Percentiles rank a stretch among this genome's conserved stretches.
Conservation (phyloP, 768 basidiomycete genomes). For the Leucosporidium scottii region DNA sequence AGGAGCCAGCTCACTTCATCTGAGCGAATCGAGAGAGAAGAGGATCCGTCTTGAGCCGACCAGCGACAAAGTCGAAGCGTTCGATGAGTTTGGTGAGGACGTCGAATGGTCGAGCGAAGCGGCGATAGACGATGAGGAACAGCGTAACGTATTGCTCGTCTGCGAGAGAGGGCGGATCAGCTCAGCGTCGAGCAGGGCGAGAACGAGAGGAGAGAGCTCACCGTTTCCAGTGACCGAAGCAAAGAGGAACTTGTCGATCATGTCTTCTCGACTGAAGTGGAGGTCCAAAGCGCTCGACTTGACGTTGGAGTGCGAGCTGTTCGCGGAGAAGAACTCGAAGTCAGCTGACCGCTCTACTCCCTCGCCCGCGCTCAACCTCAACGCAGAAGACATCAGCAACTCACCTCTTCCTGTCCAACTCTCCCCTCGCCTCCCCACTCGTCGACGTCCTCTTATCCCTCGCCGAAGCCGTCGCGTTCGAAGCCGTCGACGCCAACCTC, state of each 20-base stretch:
- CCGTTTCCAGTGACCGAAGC: slow-evolving; percentile 36
- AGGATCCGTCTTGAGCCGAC: slow-evolving; percentile 25
- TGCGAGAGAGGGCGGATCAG: slow-evolving; percentile 6
- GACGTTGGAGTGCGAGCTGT: background rate
- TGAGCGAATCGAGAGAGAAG: slow-evolving; percentile 35
- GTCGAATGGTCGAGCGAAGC: slow-evolving; percentile 35
- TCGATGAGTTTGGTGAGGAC: slow-evolving; percentile 34
- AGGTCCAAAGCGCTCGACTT: slow-evolving; percentile 25
- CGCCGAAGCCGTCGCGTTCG: no score
- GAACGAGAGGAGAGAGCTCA: slow-evolving; percentile 1
- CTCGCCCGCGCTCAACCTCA: no score
- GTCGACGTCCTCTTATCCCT: no score
- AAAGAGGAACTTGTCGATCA: slow-evolving; percentile 39
- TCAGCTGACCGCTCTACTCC: no score
- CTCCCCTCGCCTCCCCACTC: no score
- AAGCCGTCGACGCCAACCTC: no score
- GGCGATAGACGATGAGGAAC: slow-evolving; percentile 37
- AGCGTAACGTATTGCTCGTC: slow-evolving; percentile 36
- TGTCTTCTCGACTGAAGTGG: slow-evolving; percentile 32
- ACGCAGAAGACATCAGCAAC: background rate
- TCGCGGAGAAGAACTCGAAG: no score
- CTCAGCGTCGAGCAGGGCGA: no score
- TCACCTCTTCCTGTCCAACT: background rate
- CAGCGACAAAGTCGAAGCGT: slow-evolving; percentile 31
- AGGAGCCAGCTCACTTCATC: slow-evolving; percentile 27